Conservation (phyloP, 495 filamentous ascomycete species). For the Chaetomium cochliodes region DNA sequence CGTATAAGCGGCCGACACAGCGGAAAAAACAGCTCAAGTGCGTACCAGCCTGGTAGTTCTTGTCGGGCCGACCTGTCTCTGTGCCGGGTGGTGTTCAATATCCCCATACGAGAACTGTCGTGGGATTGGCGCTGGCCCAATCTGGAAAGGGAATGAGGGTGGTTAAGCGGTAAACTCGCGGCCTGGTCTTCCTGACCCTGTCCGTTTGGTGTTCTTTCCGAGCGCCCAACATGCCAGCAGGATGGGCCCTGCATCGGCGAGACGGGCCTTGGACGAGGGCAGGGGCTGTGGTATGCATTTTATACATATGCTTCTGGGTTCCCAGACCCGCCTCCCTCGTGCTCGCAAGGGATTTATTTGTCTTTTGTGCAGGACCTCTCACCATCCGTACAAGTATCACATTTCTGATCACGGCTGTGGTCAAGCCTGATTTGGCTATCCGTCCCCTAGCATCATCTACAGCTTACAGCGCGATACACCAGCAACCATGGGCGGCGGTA, state of each 20-base stretch:
- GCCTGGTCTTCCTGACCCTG: not conserved
- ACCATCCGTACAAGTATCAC: not conserved
- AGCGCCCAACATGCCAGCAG: not conserved
- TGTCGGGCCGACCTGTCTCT: constrained; percentile 7
- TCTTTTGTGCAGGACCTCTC: not conserved
- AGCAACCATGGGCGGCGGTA: constrained; percentile 43
- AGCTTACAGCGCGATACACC: not conserved
- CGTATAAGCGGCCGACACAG: not conserved
- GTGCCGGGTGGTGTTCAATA: not conserved
- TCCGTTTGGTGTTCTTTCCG: not conserved
- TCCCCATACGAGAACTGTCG: not conserved
- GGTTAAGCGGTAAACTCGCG: not conserved
- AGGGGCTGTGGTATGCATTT: not conserved
- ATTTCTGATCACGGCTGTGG: not conserved
- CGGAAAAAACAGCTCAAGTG: not conserved
- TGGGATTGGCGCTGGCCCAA: not conserved
- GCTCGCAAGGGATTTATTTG: not conserved
- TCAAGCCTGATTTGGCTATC: not conserved
- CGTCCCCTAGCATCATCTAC: not conserved
- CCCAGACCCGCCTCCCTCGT: not conserved
- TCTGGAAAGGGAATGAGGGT: not conserved
- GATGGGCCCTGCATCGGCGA: not conserved
- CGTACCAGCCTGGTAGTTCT: not conserved
- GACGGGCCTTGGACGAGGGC: not conserved
- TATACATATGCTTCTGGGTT: too few relatives aligned